phyloP scores from a whole-genome alignment of 31 red algal genomes.

The Odonthalia washingtoniensis region DNA sequence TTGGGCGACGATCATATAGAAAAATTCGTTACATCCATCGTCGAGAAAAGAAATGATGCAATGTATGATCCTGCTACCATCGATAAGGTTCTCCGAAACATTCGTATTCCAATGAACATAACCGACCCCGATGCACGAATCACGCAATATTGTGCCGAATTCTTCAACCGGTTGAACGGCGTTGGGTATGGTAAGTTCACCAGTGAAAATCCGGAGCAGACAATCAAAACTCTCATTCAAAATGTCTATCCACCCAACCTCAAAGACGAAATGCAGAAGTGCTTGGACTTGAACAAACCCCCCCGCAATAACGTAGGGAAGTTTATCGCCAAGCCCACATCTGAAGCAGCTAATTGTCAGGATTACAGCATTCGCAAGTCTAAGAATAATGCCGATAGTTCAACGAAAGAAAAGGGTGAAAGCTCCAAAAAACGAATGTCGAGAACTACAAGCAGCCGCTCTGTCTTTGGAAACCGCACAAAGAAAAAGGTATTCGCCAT shows the following conservation, averaged over 20 bases:
- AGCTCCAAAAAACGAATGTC: not conserved
- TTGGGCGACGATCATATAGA: not conserved
- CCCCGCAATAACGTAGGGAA: not conserved
- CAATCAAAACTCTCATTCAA: not conserved
- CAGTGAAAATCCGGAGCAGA: not conserved
- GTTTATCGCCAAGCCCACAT: not conserved
- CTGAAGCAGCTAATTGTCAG: not conserved
- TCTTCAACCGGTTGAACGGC: not conserved
- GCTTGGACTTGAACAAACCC: not conserved
- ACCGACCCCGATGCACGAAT: not conserved
- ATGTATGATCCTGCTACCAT: not conserved
- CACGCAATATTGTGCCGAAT: not conserved
- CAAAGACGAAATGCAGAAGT: too few relatives aligned
- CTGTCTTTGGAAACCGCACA: not conserved
- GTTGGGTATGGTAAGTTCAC: not conserved
- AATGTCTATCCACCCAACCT: not conserved
- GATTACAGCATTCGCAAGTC: not conserved
- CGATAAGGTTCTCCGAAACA: not conserved
- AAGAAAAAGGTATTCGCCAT: not conserved
- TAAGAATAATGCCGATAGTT: not conserved
- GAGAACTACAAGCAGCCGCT: not conserved
- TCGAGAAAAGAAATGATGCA: not conserved
- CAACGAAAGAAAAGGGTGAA: not conserved
- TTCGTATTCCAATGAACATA: not conserved
- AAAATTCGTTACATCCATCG: not conserved